Conservation (phyloP, 768 basidiomycete genomes). For the Tremella fuciformis region DNA sequence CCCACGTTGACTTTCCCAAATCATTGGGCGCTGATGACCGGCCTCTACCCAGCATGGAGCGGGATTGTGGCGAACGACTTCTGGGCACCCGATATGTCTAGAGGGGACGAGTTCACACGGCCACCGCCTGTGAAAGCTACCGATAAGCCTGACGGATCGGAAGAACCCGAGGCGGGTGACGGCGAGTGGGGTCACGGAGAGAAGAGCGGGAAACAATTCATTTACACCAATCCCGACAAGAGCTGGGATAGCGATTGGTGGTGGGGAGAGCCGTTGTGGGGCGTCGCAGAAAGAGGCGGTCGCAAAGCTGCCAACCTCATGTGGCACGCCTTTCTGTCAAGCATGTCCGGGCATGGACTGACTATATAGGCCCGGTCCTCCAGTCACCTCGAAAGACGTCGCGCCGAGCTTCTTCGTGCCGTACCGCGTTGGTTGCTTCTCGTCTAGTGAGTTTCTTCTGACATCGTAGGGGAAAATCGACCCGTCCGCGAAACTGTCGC, state of each 20-base stretch:
- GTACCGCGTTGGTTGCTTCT: conserved; percentile 58
- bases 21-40: conserved; percentile 88
- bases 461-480: conserved; percentile 8
- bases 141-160: too few species aligned
- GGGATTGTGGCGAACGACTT: conserved; percentile 90
- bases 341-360: background rate
- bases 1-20: conserved; percentile 92
- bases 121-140: background rate
- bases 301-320: conserved; percentile 45
- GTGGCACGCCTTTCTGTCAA: background rate
- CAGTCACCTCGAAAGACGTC: conserved; percentile 63
- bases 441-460: background rate
- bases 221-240: conserved; percentile 60
- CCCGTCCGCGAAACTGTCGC: conserved; percentile 69
- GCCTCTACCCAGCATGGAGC: conserved; percentile 80
- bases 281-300: conserved; percentile 71
- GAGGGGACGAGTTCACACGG: background rate
- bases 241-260: conserved; percentile 74
- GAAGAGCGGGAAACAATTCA: conserved; percentile 1
- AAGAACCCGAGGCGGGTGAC: background rate
- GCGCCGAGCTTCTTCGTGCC: conserved; percentile 74
- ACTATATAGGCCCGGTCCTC: conserved; percentile 72
- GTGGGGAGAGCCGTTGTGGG: conserved; percentile 94
- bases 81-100: conserved; percentile 63
- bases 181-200: background rate